These are phyloP conservation scores for Beauveria pseudobassiana DNA, from an alignment of 2,329 filamentous ascomycete species.

Conservation along the genomic window DNA sequence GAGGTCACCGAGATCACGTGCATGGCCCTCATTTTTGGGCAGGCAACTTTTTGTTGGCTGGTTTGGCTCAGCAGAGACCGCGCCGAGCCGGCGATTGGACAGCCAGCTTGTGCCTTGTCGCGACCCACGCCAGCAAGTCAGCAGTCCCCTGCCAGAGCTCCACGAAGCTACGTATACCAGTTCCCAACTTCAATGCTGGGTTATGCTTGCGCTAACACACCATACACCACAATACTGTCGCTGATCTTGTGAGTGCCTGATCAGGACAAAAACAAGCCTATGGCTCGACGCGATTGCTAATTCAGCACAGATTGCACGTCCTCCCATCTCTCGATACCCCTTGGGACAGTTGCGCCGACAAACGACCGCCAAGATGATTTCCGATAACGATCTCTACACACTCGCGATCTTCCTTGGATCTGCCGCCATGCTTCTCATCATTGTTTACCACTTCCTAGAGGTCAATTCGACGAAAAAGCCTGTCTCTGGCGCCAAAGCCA, in stretches of 20 bases:
- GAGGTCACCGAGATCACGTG: slow-evolving; percentile 22
- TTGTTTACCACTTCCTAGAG: slow-evolving; percentile 94
- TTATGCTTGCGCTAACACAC: background rate
- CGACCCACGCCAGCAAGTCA: slow-evolving; percentile 3
- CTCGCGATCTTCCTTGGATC: slow-evolving; percentile 91
- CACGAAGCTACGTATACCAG: slow-evolving; percentile 14
- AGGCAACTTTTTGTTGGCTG: background rate
- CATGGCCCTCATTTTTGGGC: slow-evolving; percentile 7
- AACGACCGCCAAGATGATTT: slow-evolving; percentile 65
- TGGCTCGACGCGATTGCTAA: background rate
- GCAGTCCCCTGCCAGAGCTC: background rate
- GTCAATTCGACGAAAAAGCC: slow-evolving; percentile 50
- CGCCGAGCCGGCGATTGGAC: background rate
- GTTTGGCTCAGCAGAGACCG: background rate
- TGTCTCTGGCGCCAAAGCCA: slow-evolving; percentile 15
- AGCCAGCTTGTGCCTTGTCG: background rate
- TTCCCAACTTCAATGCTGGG: slow-evolving; percentile 5
- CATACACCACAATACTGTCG: background rate
- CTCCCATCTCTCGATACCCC: background rate
- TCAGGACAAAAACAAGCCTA: background rate
- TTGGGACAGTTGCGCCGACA: slow-evolving; percentile 11
- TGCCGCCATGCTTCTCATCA: slow-evolving; percentile 82
- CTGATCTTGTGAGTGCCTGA: background rate
- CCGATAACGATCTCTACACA: slow-evolving; percentile 83
- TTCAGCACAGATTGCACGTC: background rate